phyloP scores from a whole-genome alignment of 208 protist species.

The Acanthamoeba rhysodes region DNA sequence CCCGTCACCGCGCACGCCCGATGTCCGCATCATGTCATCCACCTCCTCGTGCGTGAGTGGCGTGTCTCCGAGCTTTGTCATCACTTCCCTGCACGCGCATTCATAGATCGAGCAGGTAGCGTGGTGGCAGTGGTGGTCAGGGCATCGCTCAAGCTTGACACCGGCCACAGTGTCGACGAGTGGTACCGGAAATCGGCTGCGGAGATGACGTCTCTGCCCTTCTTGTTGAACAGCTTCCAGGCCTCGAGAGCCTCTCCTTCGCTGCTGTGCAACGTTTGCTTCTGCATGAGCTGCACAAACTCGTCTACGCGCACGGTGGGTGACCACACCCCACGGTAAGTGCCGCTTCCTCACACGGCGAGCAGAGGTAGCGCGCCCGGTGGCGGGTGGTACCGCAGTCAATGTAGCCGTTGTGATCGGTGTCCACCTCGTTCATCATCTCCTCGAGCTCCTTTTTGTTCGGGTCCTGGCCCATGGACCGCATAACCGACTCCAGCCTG shows the following conservation, averaged over 20 bases:
- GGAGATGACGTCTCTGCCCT: slow-evolving; percentile 87
- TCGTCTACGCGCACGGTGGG: slow-evolving; percentile 93
- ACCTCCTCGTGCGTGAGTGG: slow-evolving; percentile 92
- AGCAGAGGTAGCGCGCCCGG: slow-evolving; percentile 81
- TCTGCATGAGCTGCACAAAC: slow-evolving; percentile 86
- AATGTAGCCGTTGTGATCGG: slow-evolving; percentile 98
- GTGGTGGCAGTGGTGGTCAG: background rate
- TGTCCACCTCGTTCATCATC: slow-evolving; percentile 98
- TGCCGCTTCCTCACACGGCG: slow-evolving; percentile 86
- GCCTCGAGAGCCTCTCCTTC: slow-evolving; percentile 87
- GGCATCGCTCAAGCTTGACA: background rate
- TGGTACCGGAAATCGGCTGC: slow-evolving; percentile 91
- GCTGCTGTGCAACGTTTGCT: slow-evolving; percentile 85
- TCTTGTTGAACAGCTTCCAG: slow-evolving; percentile 90
- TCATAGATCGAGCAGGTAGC: background rate
- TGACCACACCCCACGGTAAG: background rate
- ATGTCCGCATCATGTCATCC: slow-evolving; percentile 92
- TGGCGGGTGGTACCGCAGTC: slow-evolving; percentile 89
- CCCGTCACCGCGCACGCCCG: slow-evolving; percentile 90
- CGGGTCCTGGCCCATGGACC: slow-evolving; percentile 66
- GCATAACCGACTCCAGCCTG: slow-evolving; percentile 35
- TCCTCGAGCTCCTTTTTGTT: slow-evolving; percentile 92
- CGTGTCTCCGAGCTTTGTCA: slow-evolving; percentile 93
- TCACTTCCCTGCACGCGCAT: slow-evolving; percentile 80
- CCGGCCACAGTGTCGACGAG: background rate